phyloP scores from a whole-genome alignment of 2,329 filamentous ascomycete species.

The Penicillium palitans region DNA sequence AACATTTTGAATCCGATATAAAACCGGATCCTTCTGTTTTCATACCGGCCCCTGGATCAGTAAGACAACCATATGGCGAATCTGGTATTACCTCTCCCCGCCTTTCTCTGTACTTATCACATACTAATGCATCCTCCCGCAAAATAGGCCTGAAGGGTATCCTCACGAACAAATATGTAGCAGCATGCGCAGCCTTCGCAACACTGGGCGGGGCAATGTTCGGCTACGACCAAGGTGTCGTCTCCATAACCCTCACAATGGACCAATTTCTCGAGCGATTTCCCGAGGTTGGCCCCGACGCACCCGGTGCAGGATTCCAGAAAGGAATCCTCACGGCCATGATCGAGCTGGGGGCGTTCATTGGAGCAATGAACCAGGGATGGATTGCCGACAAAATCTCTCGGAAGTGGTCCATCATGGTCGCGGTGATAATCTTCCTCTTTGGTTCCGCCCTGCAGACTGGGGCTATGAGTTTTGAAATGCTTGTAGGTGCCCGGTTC shows the following conservation, averaged over 20 bases:
- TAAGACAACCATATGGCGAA: constrained; percentile 3
- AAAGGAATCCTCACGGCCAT: constrained; percentile 53
- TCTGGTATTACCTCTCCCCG: neutral
- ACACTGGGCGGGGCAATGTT: constrained; percentile 52
- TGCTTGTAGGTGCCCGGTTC: constrained; percentile 50
- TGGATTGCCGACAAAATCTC: constrained; percentile 55
- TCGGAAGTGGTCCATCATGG: constrained; percentile 52
- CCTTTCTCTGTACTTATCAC: neutral
- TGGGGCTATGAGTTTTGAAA: constrained; percentile 49
- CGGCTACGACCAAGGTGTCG: constrained; percentile 49
- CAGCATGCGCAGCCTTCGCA: constrained; percentile 51
- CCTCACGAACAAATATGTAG: constrained; percentile 50
- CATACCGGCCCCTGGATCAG: neutral
- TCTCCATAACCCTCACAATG: constrained; percentile 52
- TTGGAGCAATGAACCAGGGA: constrained; percentile 47
- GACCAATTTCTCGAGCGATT: constrained; percentile 50
- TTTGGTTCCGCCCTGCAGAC: constrained; percentile 54
- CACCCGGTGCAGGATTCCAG: constrained; percentile 39
- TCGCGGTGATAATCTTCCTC: constrained; percentile 53
- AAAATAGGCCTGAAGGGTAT: constrained; percentile 45
- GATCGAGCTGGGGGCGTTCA: constrained; percentile 53
- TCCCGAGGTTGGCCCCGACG: constrained; percentile 42
- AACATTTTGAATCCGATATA: constrained; percentile 1
- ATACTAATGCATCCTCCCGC: neutral
- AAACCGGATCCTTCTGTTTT: neutral